Evolutionary conservation across 805 yeast species (phyloP), one percentile per base, ranked within the genome.

Genomic region (Peterozyma toletana): DNA sequence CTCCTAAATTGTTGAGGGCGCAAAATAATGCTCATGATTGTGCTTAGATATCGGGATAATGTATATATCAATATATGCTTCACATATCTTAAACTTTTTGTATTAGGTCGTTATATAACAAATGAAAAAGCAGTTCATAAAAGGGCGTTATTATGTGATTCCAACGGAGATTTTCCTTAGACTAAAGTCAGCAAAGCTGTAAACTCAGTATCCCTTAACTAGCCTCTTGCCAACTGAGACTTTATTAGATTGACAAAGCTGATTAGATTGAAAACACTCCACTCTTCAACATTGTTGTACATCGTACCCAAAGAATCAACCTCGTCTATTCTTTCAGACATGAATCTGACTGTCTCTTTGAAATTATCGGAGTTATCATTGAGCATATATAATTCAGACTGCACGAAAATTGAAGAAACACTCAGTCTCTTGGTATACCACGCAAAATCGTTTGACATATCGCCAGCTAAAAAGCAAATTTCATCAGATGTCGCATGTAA

Each of bases 391-490:
- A 87, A 64, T 60, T 91, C 97, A 35, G 84, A 66, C 34, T 83
- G 76, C 2, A 85, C 84, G 59, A 86, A 87, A 2, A 84, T 73
- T 2, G 84, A 70, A 18, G 86, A 74, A 13, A 91, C 58, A 9
- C 85, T 74, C 13, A 83, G 66, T 50, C 99, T 70, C 57, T 89
- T 86, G n/a, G 95, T 69, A 61, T 91, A 91, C 99, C 99, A 91
- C 3, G 87, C 83, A 58, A 85, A 81, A 60, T 88, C 96, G 50
- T 80, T 80, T 16, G 93, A 75, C 42, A 62, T 56, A 57, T 90
- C 97, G 10, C 90, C 93, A 0, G 96, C 80, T 52, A 77, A 79
- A 60, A 64, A 88, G 38, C 86, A 76, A 47, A 91, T 71, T 57
- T 93, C 98, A 63, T 91, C 98, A 11, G 88, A 73, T 44, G 90